These are phyloP conservation scores for Piedraia hortae DNA, from an alignment of 2,329 filamentous ascomycete species.

Conservation along the genomic window DNA sequence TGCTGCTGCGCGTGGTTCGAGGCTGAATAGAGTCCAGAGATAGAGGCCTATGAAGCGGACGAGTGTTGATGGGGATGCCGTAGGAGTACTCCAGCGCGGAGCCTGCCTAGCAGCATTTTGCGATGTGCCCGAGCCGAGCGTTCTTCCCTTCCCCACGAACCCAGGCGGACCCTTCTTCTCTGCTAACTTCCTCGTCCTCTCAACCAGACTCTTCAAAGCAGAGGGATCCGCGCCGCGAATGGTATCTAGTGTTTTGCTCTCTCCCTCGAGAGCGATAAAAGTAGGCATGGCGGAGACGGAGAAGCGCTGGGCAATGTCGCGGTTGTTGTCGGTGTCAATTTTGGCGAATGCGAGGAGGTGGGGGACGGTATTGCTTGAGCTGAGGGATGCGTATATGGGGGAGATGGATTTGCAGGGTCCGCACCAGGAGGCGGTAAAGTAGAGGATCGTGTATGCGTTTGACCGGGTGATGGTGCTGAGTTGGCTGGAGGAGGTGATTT, in stretches of 20 bases:
- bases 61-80: constrained; percentile 13
- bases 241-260: constrained; percentile 18
- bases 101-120: constrained; percentile 5
- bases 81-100: constrained; percentile 9
- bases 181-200: constrained; percentile 14
- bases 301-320: constrained; percentile 18
- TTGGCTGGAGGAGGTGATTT: constrained; percentile 9
- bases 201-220: constrained; percentile 19
- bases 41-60: constrained; percentile 21
- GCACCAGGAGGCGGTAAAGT: constrained; percentile 21
- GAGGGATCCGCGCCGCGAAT: constrained; percentile 22
- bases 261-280: constrained; percentile 20
- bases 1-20: constrained; percentile 18
- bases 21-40: constrained; percentile 18
- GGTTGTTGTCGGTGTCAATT: constrained; percentile 26
- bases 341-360: constrained; percentile 24
- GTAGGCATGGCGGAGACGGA: constrained; percentile 17
- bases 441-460: constrained; percentile 11
- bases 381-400: constrained; percentile 24
- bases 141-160: constrained; percentile 19
- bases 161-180: constrained; percentile 10
- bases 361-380: constrained; percentile 20
- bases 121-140: constrained; percentile 11
- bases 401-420: constrained; percentile 28
- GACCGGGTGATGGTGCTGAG: constrained; percentile 10